A percentile compares a stretch with the other conserved stretches of the same genome.
Evolutionary conservation across 371 early-diverging fungal species (phyloP).

Genomic region (Saksenaea oblongispora): DNA sequence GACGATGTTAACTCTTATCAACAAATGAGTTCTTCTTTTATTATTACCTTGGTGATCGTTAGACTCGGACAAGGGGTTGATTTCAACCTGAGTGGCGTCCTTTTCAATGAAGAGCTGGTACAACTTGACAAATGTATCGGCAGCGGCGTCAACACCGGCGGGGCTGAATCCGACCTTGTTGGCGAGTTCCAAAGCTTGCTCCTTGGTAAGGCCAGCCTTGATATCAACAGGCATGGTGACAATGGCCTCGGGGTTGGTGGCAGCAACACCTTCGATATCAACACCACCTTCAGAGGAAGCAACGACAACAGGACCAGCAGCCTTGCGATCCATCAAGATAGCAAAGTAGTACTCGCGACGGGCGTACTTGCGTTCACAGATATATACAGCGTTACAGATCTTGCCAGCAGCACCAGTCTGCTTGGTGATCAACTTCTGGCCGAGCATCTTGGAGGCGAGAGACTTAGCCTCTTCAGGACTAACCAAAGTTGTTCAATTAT

Average conservation of each 20-base stretch:
- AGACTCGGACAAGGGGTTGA: conserved; percentile 96
- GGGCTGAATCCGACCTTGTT: conserved; percentile 88
- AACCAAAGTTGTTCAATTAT: conserved; percentile 4
- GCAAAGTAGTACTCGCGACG: conserved; percentile 98
- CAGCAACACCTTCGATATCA: conserved; percentile 96
- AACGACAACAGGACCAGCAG: conserved; percentile 93
- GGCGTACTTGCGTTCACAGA: conserved; percentile 94
- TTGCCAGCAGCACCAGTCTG: conserved; percentile 97
- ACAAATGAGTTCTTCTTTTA: background rate
- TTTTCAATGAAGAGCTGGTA: conserved; percentile 96
- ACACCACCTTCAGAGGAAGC: conserved; percentile 97
- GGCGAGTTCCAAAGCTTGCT: conserved; percentile 69
- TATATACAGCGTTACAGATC: conserved; percentile 91
- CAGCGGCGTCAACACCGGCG: conserved; percentile 81
- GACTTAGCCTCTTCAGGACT: conserved; percentile 87
- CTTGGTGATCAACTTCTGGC: conserved; percentile 96
- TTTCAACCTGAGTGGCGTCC: conserved; percentile 97
- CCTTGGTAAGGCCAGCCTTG: conserved; percentile 64
- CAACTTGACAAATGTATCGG: conserved; percentile 88
- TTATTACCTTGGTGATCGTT: conserved; percentile 77
- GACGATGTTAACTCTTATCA: background rate
- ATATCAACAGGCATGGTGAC: conserved; percentile 82
- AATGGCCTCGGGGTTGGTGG: conserved; percentile 92
- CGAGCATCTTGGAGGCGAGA: conserved; percentile 95
- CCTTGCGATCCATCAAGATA: conserved; percentile 94